A percentile compares a stretch with the other conserved stretches of the same genome.
These are phyloP conservation scores for Paracorniculantispora psalliotae DNA, from an alignment of 2,329 filamentous ascomycete genomes.

Conservation along the genomic window DNA sequence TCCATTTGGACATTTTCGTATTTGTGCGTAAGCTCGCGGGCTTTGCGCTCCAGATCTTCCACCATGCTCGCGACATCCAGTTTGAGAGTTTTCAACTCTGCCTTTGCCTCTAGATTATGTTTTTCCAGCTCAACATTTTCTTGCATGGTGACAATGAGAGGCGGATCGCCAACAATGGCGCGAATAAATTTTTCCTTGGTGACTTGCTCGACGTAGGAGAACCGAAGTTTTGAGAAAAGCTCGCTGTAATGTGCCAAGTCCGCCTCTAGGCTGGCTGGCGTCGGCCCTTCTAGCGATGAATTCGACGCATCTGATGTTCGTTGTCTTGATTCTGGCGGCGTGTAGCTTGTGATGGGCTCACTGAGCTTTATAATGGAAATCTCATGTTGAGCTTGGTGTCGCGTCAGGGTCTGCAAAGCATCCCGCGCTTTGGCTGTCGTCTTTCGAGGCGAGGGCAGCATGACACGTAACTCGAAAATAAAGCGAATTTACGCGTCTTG, in stretches of 20 bases:
- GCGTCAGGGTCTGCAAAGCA: conserved; percentile 44
- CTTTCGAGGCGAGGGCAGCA: conserved; percentile 21
- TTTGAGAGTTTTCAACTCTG: conserved; percentile 73
- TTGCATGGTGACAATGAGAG: conserved; percentile 72
- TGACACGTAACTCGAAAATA: too few species aligned
- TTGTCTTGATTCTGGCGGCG: conserved; percentile 34
- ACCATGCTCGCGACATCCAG: conserved; percentile 71
- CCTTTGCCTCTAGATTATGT: conserved; percentile 65
- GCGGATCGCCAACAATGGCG: conserved; percentile 85
- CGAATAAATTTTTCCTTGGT: conserved; percentile 98
- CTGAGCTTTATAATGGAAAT: conserved; percentile 73
- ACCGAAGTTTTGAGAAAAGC: conserved; percentile 91
- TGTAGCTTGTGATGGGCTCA: conserved; percentile 62
- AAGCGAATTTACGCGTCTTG: too few species aligned
- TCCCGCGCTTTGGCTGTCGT: conserved; percentile 28
- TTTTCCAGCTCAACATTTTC: conserved; percentile 77
- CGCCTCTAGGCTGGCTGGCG: conserved; percentile 71
- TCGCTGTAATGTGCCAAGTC: conserved; percentile 91
- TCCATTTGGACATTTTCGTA: conserved; percentile 49
- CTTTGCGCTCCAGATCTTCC: conserved; percentile 62
- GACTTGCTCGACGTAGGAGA: conserved; percentile 96
- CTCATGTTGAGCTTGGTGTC: conserved; percentile 53
- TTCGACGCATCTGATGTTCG: conserved; percentile 70
- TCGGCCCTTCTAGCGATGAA: conserved; percentile 59
- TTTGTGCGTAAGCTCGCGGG: conserved; percentile 50